A percentile compares a stretch with the other conserved stretches of the same genome.
Evolutionary conservation across 1,139 yeast genomes (phyloP).

Genomic region (Yamadazyma siamensis): DNA sequence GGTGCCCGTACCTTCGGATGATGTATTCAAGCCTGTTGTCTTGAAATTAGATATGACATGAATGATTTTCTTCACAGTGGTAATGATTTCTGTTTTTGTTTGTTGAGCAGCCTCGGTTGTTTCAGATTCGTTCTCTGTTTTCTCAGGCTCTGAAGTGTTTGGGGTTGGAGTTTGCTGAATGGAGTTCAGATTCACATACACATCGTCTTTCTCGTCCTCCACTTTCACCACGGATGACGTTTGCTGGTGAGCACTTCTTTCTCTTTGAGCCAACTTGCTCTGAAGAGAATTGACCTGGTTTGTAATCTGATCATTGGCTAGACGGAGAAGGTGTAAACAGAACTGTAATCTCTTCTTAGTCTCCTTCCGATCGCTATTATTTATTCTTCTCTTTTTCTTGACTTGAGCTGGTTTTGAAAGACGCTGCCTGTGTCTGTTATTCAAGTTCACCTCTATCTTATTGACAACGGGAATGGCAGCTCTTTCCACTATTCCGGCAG

Average conservation of each 20-base stretch:
- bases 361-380: conserved; percentile 36
- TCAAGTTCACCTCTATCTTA: conserved; percentile 46
- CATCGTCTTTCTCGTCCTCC: conserved; percentile 8
- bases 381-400: conserved; percentile 22
- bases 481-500: conserved; percentile 64
- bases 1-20: conserved; percentile 12
- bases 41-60: conserved; percentile 82
- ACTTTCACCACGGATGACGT: conserved; percentile 2
- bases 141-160: neutral
- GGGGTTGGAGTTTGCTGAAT: conserved; percentile 7
- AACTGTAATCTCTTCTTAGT: conserved; percentile 69
- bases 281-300: conserved; percentile 63
- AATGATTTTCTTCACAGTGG: conserved; percentile 86
- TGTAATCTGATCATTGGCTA: conserved; percentile 73
- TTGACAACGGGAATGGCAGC: conserved; percentile 59
- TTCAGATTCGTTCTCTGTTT: conserved; percentile 3
- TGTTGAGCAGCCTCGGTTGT: conserved; percentile 29
- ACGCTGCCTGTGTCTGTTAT: conserved; percentile 34
- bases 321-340: conserved; percentile 66
- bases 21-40: conserved; percentile 55
- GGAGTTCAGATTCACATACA: conserved; percentile 4
- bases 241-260: conserved; percentile 7
- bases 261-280: conserved; percentile 27
- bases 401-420: conserved; percentile 15
- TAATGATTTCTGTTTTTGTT: conserved; percentile 77